Evolutionary conservation across 2,329 filamentous ascomycete genomes (phyloP).

Genomic region (Alternaria tenuissima): DNA sequence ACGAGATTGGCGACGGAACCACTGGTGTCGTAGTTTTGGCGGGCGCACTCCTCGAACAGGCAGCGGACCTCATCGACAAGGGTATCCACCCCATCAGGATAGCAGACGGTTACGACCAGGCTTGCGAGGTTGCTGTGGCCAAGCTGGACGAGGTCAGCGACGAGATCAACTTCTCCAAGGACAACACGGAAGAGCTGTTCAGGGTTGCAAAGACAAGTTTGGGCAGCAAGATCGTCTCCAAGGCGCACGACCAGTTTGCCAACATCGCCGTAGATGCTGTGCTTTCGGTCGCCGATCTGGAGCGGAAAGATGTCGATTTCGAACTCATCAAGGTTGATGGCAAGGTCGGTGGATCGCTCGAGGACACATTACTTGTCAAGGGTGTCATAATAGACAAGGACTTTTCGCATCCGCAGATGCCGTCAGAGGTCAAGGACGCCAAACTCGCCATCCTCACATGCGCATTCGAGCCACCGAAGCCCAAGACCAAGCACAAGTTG

Average conservation of each 20-base stretch:
- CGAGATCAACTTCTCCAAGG: constrained; percentile 81
- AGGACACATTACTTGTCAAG: constrained; percentile 94
- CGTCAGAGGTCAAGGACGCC: constrained; percentile 90
- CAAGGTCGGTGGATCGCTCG: constrained; percentile 92
- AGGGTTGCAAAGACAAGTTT: constrained; percentile 96
- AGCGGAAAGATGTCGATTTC: constrained; percentile 97
- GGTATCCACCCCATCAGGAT: constrained; percentile 99
- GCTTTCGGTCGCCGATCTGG: constrained; percentile 92
- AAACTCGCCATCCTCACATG: constrained; percentile 98
- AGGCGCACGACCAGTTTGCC: constrained; percentile 97
- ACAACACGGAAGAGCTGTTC: constrained; percentile 83
- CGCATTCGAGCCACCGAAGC: constrained; percentile 98
- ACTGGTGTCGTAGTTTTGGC: constrained; percentile 97
- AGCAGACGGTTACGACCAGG: constrained; percentile 96
- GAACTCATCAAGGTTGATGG: constrained; percentile 99
- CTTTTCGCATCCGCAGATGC: constrained; percentile 99
- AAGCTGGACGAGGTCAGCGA: constrained; percentile 95
- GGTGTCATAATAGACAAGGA: constrained; percentile 99
- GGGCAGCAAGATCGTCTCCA: constrained; percentile 99
- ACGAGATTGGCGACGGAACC: constrained; percentile 98
- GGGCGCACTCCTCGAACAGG: constrained; percentile 93
- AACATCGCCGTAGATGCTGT: constrained; percentile 98
- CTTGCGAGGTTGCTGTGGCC: constrained; percentile 93
- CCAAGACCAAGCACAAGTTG: constrained; percentile 99
- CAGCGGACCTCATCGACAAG: constrained; percentile 98